Conservation (phyloP, 306 rosid species). For the Ceratonia siliqua region DNA sequence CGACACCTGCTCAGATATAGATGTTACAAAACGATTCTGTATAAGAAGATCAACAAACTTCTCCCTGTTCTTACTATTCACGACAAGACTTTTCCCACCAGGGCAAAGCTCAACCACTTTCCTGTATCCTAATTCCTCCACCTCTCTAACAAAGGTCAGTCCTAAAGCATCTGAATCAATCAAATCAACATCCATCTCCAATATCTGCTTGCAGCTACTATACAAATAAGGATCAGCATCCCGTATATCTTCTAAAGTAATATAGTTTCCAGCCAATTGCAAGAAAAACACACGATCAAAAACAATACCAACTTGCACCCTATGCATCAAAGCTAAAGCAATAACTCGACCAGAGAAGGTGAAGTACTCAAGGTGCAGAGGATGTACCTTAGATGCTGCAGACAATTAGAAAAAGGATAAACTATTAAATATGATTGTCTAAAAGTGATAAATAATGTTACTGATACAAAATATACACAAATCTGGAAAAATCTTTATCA, state of each 20-base stretch:
- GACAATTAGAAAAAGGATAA: conserved; percentile 35
- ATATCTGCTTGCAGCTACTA: conserved; percentile 75
- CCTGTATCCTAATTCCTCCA: conserved; percentile 78
- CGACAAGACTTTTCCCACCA: conserved; percentile 63
- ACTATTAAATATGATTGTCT: conserved; percentile 20
- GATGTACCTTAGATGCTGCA: conserved; percentile 87
- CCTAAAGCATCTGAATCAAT: conserved; percentile 84
- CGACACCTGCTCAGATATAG: conserved; percentile 71
- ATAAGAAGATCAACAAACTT: conserved; percentile 69
- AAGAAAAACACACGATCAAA: conserved; percentile 79
- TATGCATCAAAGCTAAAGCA: conserved; percentile 89
- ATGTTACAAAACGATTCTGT: conserved; percentile 68
- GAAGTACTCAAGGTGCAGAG: conserved; percentile 82
- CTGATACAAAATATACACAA: conserved; percentile 23
- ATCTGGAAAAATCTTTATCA: conserved; percentile 8
- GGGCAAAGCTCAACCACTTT: conserved; percentile 63
- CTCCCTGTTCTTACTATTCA: conserved; percentile 68
- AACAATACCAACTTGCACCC: conserved; percentile 85
- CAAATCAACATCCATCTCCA: conserved; percentile 71
- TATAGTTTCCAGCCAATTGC: conserved; percentile 74
- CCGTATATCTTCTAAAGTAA: conserved; percentile 69
- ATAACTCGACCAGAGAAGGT: conserved; percentile 78
- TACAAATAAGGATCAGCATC: conserved; percentile 76
- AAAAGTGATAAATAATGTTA: conserved; percentile 12
- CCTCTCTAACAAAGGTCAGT: conserved; percentile 80